Evolutionary conservation across 768 basidiomycete species (phyloP), one percentile per base, ranked within the genome.

Genomic region (Mycena alexandri): DNA sequence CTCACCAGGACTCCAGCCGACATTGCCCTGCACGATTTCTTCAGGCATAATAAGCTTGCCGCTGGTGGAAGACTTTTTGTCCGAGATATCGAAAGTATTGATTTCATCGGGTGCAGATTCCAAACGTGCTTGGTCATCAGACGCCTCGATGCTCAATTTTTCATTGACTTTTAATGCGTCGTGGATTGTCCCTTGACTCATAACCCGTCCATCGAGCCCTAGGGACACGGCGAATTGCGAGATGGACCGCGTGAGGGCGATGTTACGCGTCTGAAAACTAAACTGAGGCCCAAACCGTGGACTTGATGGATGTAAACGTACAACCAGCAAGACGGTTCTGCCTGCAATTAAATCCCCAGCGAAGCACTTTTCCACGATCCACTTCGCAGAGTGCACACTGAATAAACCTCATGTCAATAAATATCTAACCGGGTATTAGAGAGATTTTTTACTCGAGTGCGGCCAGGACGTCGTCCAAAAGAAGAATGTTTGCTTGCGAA

Each of bases 241-340:
- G 75, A 2, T 83, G 80, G 22, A 83, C 71, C 0, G 84, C 77
- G 14, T 71, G 71, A 2, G 78, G 73, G 80, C 78, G n/a, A 85
- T 77, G 66, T 85, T 84, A 69, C 85, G 84, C 1, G 84, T 85
- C 85, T 85, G 48, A 19, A 50, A 50, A 19, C 57, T 1, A 12
- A 19, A 22, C 56, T 46, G 12, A 25, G 44, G 36, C 29, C 38
- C 12, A 22, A 16, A 38, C n/a, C 6, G 13, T n/a, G 5, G 9
- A 24, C 14, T 51, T 24, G 38, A 29, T 43, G 19, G 24, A 48
- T 9, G 42, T 17, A 29, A 16, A 60, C 38, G 11, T 19, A 88
- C 88, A 51, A 98, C 95, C 24, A 99, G 84, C 50, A 98, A 84
- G 54, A 97, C 81, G 0, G 96, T 98, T 52, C 96, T 85, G 19